A percentile compares a stretch with the other conserved stretches of the same genome.
These are phyloP conservation scores for Ustilago vetiveriae DNA, from an alignment of 1,284 basidiomycete species.

Conservation along the genomic window DNA sequence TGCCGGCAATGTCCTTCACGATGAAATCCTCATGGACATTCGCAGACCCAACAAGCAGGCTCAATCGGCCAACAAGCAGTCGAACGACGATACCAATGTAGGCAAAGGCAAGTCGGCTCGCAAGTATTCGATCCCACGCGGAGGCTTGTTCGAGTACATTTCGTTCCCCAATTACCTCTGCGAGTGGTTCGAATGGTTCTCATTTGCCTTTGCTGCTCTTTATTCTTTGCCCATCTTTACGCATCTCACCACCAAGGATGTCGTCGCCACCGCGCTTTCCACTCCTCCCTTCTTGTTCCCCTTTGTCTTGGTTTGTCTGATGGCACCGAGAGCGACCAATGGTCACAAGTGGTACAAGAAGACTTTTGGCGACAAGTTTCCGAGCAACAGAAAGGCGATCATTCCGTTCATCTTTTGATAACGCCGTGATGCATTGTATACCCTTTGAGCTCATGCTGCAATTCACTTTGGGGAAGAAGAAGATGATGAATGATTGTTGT, in stretches of 20 bases:
- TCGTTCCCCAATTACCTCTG: conserved; percentile 94
- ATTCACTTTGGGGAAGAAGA: too few relatives aligned
- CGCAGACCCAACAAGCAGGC: conserved; percentile 28
- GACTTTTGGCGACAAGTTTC: conserved; percentile 76
- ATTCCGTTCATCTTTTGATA: conserved; percentile 75
- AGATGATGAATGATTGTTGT: too few relatives aligned
- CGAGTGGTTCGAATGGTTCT: conserved; percentile 73
- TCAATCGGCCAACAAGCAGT: background rate
- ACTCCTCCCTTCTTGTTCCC: conserved; percentile 72
- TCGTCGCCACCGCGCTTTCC: conserved; percentile 34
- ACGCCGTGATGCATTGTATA: background rate
- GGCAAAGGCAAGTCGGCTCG: conserved; percentile 65
- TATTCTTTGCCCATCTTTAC: conserved; percentile 49
- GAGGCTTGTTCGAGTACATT: conserved; percentile 79
- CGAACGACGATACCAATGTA: conserved; percentile 15
- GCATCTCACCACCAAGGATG: conserved; percentile 25
- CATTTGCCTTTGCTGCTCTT: conserved; percentile 56
- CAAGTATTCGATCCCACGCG: conserved; percentile 83
- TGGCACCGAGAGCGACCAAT: conserved; percentile 81
- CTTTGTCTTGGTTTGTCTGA: conserved; percentile 75
- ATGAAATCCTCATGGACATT: conserved; percentile 83
- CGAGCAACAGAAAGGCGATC: conserved; percentile 74
- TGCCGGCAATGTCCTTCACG: conserved; percentile 82
- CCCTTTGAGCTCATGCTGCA: background rate
- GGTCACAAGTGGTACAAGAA: conserved; percentile 83